phyloP scores from a whole-genome alignment of 805 yeast species.

The Candida boleticola region DNA sequence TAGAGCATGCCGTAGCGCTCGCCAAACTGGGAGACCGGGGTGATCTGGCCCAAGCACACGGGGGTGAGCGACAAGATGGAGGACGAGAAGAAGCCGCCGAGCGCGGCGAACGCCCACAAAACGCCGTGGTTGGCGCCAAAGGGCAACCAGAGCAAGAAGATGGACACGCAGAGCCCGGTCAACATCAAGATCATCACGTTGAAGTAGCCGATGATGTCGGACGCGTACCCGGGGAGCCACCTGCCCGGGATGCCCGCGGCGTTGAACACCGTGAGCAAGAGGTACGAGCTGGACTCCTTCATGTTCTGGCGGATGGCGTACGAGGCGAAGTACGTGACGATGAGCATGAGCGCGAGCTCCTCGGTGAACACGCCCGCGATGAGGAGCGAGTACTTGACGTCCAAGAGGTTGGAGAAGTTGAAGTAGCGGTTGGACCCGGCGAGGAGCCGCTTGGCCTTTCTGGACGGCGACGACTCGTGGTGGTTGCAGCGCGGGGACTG shows the following conservation, averaged over 20 bases:
- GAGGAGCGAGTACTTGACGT: slow-evolving; percentile 31
- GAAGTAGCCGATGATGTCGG: slow-evolving; percentile 55
- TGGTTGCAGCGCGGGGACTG: not conserved
- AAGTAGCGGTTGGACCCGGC: not conserved
- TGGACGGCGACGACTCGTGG: not conserved
- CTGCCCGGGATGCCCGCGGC: slow-evolving; percentile 52
- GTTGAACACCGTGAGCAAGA: slow-evolving; percentile 47
- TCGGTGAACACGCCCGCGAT: slow-evolving; percentile 41
- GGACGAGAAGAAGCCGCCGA: slow-evolving; percentile 60
- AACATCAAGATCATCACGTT: slow-evolving; percentile 54
- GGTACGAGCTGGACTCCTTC: slow-evolving; percentile 40
- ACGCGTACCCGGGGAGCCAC: slow-evolving; percentile 50
- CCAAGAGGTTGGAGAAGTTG: slow-evolving; percentile 12
- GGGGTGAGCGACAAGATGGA: slow-evolving; percentile 66
- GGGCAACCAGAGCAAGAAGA: slow-evolving; percentile 66
- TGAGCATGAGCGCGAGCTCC: slow-evolving; percentile 53
- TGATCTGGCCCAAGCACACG: slow-evolving; percentile 64
- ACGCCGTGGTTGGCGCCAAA: slow-evolving; percentile 46
- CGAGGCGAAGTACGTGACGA: slow-evolving; percentile 54
- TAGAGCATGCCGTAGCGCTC: slow-evolving; percentile 67
- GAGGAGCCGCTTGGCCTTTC: not conserved
- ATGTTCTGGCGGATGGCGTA: slow-evolving; percentile 54
- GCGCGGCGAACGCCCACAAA: slow-evolving; percentile 50
- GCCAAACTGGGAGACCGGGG: slow-evolving; percentile 64
- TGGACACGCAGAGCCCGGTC: slow-evolving; percentile 43